Base-by-base conservation (phyloP, 2,329 filamentous ascomycete species). In the Colletotrichum spinosum region DNA sequence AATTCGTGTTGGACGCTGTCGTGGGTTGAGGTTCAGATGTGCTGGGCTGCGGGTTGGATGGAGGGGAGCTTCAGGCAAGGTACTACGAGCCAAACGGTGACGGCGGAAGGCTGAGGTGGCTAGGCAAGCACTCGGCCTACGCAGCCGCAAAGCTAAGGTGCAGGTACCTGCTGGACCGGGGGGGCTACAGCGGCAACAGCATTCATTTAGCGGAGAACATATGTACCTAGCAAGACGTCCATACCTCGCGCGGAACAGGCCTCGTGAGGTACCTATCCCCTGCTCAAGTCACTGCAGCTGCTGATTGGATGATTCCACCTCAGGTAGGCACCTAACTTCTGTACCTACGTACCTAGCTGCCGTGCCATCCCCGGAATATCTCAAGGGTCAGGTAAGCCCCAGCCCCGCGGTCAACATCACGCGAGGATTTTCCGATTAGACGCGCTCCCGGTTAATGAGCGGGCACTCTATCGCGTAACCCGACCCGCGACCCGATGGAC, bases 51-150 rank as follows among this genome's bases (percentile, higher is more conserved):
- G 51, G 12, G 37, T 12, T 34, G 54, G 44, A 58, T 65, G 60
- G 66, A 53, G 58, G 65, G 61, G 65, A 58, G 46, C 55, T 66
- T 55, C 53, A 68, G 65, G 61, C 60, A 37, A 62, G 65, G 60
- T 56, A 17, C 54, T 48, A 37, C n/a, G 33, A 55, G 9, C 42
- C 54, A 67, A 65, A 66, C 54, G 61, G 68, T 65, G 52, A 58
- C 66, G 58, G 53, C 46, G 51, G 61, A 52, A 60, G 39, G 60
- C 57, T 68, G 56, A 49, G 51, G 57, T 57, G 58, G 62, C 63
- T 70, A 78, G 77, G 76, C 78, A 80, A 78, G 75, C 77, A 79
- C 67, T 70, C 71, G 70, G 76, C 72, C 75, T 77, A 78, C 77
- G 76, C 76, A 78, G 73, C 71, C 60, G 55, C 58, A 64, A 65